Base-by-base conservation (phyloP, 371 early-diverging fungal genomes). In the Haplosporangium sp. region DNA sequence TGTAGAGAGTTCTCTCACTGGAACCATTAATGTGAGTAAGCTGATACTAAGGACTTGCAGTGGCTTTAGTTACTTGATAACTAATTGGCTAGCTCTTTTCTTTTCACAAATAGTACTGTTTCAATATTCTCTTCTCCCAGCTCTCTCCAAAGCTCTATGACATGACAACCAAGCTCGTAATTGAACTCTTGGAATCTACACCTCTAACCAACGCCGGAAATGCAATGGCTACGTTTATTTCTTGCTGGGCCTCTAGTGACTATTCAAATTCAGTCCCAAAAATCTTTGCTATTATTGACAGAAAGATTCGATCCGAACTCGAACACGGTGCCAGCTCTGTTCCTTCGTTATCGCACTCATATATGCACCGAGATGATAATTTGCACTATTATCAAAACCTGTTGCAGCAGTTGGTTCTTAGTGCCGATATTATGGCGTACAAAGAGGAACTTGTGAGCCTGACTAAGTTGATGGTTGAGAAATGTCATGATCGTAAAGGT, bases 381-480 rank as follows among this genome's bases (percentile, higher is more conserved):
- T 79, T 96, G 57, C 94, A 94, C 69, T 95, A 95, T 92, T 90
- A 92, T 63, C 95, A 95, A 71, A 84, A 83, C 15, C 89, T 94
- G 48, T 67, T 94, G 27, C 86, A 85, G 63, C 86, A 86, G 8
- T 83, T 92, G 5, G 61, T 92, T 2, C 67, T 71, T 19, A 74
- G 78, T n/a, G 56, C 87, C 0, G 90, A 88, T 8, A 57, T 92
- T 3, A 77, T 93, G 7, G 66, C 78, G 15, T 86, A 92, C 72
- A 84, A 85, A 65, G 57, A 77, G 17, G 88, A 91, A 9, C 61
- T 95, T 9, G 44, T 87, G 1, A 82, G 84, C 7, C 73, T 92
- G 0, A 76, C 86, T 0, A 77, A 84, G 17, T 71, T 84, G 42
- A 89, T 90, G 88, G 73, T 91, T 34, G 68, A 76, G 11, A 77